Conservation (phyloP, 2,329 filamentous ascomycete genomes). For the Fusarium burgessii region DNA sequence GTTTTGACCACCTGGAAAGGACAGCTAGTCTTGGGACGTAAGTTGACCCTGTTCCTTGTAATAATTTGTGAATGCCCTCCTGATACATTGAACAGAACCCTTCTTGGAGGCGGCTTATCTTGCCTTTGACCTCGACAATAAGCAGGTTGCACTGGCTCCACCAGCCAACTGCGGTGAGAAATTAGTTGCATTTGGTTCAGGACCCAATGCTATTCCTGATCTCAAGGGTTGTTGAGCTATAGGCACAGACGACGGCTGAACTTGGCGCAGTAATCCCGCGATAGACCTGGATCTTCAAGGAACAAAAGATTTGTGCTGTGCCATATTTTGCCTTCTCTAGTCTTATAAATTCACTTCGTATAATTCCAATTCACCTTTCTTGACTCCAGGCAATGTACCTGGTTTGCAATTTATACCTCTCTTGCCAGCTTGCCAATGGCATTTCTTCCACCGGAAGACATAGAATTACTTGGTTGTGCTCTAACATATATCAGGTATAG, state of each 20-base stretch:
- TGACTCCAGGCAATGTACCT: not conserved
- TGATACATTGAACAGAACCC: not conserved
- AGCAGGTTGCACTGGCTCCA: not conserved
- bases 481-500: not conserved
- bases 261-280: not conserved
- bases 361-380: not conserved
- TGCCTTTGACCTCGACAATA: not conserved
- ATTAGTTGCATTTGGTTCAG: not conserved
- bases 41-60: fast-evolving
- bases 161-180: not conserved
- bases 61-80: fast-evolving
- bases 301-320: not conserved
- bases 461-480: not conserved
- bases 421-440: not conserved
- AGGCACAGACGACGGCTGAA: not conserved
- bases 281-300: not conserved
- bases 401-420: not conserved
- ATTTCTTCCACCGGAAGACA: not conserved
- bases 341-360: not conserved
- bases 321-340: not conserved
- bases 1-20: not conserved
- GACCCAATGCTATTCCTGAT: not conserved
- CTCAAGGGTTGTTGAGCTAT: not conserved
- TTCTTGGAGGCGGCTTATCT: not conserved
- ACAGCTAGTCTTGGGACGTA: not conserved